These are phyloP conservation scores for Geotrichum carabidarum DNA, from an alignment of 1,139 yeast genomes.

Conservation along the genomic window DNA sequence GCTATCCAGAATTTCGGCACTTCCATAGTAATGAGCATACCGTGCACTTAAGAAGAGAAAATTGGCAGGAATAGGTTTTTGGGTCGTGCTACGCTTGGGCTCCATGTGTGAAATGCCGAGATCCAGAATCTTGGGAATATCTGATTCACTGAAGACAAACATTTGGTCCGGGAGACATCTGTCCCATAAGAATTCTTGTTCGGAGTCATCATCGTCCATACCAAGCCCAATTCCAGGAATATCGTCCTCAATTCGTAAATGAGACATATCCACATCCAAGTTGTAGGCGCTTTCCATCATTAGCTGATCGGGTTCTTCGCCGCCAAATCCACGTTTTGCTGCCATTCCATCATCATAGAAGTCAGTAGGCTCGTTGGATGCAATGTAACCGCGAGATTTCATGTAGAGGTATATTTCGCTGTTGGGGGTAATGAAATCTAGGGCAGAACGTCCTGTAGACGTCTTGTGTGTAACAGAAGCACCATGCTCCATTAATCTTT, in stretches of 20 bases:
- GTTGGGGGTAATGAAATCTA: constrained; percentile 37
- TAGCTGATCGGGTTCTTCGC: constrained; percentile 30
- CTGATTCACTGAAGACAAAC: constrained; percentile 40
- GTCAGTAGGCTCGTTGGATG: constrained; percentile 26
- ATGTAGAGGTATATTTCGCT: constrained; percentile 34
- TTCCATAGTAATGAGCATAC: constrained; percentile 40
- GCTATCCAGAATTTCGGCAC: constrained; percentile 35
- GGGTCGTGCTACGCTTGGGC: constrained; percentile 39
- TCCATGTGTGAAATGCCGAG: constrained; percentile 37
- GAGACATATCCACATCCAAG: constrained; percentile 34
- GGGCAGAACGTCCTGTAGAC: constrained; percentile 37
- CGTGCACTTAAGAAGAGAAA: constrained; percentile 41
- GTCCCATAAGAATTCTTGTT: constrained; percentile 38
- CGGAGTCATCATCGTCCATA: constrained; percentile 23
- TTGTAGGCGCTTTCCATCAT: constrained; percentile 34
- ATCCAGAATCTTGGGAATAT: constrained; percentile 39
- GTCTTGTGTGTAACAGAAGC: constrained; percentile 35
- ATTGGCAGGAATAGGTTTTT: constrained; percentile 43
- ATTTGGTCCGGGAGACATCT: constrained; percentile 40
- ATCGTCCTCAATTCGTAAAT: constrained; percentile 26
- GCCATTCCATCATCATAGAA: constrained; percentile 33
- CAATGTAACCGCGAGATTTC: constrained; percentile 29
- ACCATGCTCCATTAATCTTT: constrained; percentile 36
- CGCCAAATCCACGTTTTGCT: constrained; percentile 13
- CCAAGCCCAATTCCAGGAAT: constrained; percentile 17